Evolutionary conservation across 1,139 yeast species (phyloP), one percentile per base, ranked within the genome.

Genomic region (Hansenula sp.): DNA sequence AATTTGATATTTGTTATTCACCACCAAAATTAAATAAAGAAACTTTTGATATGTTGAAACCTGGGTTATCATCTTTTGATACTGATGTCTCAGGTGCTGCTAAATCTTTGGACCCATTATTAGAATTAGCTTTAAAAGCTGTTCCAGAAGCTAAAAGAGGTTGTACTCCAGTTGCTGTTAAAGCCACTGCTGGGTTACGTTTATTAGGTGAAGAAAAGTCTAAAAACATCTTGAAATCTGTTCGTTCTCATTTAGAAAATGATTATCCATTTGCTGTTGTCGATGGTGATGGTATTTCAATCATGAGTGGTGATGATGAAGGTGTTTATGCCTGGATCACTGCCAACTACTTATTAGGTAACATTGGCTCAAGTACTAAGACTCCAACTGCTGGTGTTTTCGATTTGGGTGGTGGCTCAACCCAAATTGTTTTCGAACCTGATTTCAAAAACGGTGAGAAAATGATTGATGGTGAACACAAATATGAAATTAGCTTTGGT

Each of bases 301-400:
- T 93, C 57, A 91, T 93, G 97, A 93, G 87, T 47, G 99, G 99
- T 54, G 84, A 80, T 50, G 96, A 91, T 58, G 99, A 93, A 70
- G 99, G 99, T 63, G 97, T 93, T n/a, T 93, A 81, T 60, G 99
- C 99, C 1, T 93, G 99, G 99, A 85, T 93, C 62, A 93, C 99
- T 33, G 84, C 97, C 43, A 93, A 93, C 70, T 93, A 83, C 64
- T 71, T 93, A 52, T 76, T 93, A 54, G 97, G 97, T 36, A 91
- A 91, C 67, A 89, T 93, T 62, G 98, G 98, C 25, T 70, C 81
- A 25, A 66, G 78, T 18, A 84, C 79, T 40, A 80, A 81, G 65
- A 65, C 68, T 28, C 87, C 93, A 29, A 93, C 99, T 12, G 96
- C 96, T 41, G 99, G 98, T 9, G 96, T 93, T 13, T 93, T 93